A percentile compares a stretch with the other conserved stretches of the same genome.
phyloP scores from a whole-genome alignment of 495 filamentous ascomycete genomes.

The Talaromyces wortmannii region DNA sequence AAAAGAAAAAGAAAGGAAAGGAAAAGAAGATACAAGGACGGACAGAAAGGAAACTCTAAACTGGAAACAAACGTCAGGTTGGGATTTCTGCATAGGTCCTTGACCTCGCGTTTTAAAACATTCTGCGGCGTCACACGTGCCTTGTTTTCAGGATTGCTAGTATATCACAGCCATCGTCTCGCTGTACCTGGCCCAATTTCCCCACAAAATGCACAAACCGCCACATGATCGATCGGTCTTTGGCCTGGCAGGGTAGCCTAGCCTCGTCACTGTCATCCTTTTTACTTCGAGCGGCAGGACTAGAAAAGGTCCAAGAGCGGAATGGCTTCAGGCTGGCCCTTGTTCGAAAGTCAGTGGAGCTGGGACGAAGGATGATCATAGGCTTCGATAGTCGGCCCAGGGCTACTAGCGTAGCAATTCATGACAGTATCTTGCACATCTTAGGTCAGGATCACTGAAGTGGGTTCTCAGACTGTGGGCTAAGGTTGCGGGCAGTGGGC shows the following conservation, averaged over 20 bases:
- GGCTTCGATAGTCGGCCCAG: background rate
- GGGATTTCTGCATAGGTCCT: background rate
- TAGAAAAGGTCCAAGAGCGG: background rate
- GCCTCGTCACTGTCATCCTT: background rate
- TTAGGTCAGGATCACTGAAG: background rate
- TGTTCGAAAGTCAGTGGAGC: background rate
- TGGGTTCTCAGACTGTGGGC: background rate
- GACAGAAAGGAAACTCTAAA: background rate
- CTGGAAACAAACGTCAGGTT: background rate
- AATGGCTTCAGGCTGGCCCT: background rate
- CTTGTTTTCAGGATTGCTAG: background rate
- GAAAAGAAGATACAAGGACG: background rate
- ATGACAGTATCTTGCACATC: background rate
- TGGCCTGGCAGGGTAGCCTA: background rate
- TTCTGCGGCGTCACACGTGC: slow-evolving; percentile 1
- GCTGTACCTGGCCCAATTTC: background rate
- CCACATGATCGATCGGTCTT: slow-evolving; percentile 5
- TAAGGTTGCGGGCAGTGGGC: background rate
- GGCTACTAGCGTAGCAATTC: background rate
- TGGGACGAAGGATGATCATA: background rate
- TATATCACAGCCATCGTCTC: background rate
- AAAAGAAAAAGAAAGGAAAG: background rate
- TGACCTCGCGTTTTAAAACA: background rate
- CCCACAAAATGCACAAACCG: slow-evolving; percentile 6
- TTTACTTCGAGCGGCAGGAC: background rate